Conservation (phyloP, 208 protist genomes). For the Trypanosomatidae sp. region DNA sequence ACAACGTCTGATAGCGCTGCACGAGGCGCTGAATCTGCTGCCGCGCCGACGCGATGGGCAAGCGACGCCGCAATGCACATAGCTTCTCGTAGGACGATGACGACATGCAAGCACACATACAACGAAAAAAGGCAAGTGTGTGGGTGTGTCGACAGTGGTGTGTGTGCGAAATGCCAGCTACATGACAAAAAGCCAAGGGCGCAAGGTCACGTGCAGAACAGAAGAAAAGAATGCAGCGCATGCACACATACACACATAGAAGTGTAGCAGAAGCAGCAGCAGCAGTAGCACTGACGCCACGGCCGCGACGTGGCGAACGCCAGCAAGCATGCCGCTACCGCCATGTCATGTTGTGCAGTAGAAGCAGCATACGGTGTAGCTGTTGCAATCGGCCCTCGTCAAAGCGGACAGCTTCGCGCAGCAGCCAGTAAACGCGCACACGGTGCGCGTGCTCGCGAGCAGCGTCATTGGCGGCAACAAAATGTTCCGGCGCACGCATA, state of each 20-base stretch:
- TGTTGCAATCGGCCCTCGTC: not conserved
- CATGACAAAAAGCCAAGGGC: not conserved
- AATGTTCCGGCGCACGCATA: no score
- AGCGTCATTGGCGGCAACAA: no score
- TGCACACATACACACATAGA: not conserved
- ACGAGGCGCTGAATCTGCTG: slow-evolving; percentile 83
- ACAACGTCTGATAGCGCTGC: slow-evolving; percentile 70
- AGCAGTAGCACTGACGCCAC: not conserved
- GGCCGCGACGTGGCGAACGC: no score
- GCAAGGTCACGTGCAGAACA: not conserved
- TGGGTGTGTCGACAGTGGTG: not conserved
- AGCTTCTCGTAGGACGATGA: slow-evolving; percentile 5
- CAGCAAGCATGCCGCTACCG: not conserved
- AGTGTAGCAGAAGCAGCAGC: not conserved
- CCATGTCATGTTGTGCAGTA: slow-evolving; percentile 1
- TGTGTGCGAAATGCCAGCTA: not conserved
- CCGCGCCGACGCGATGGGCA: slow-evolving; percentile 69
- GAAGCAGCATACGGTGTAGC: not conserved
- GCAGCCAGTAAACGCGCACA: not conserved
- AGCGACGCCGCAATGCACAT: slow-evolving; percentile 25
- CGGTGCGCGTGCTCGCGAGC: not conserved
- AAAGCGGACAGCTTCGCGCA: not conserved
- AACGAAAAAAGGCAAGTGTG: not conserved
- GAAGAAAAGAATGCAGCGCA: not conserved
- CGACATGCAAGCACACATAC: not conserved